Evolutionary conservation across 2,329 filamentous ascomycete genomes (phyloP), one percentile per base, ranked within the genome.

Genomic region (Orbilia ellipsospora): DNA sequence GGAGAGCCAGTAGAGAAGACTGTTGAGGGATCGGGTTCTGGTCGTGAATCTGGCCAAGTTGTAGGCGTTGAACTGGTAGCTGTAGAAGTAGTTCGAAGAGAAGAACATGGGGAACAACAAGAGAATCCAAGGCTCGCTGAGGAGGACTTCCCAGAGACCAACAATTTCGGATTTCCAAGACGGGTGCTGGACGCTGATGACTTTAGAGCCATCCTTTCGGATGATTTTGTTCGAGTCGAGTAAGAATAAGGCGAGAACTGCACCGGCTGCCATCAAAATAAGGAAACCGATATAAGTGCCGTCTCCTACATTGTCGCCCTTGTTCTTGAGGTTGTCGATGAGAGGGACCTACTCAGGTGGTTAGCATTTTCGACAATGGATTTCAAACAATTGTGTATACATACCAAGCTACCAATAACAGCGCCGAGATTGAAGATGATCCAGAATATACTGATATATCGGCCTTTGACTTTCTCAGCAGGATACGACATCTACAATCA

Each of bases 341-440:
- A 78, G 78, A 13, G 80, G 79, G 18, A 80, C 63, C 70, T 74
- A 13, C 5, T 36, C 31, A 10, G 2, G 31, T 6, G 31, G 31
- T 36, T 36, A 36, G 31, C 31, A 36, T 2, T 36, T 36, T 36
- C 31, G 31, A 36, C 31, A 36, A 10, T 10, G 2, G 10, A 10
- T 36, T 36, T 6, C 5, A 36, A 10, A 36, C 10, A 36, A 7
- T 36, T 36, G 31, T 10, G 31, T 36, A 1, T 36, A 81, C 83
- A 79, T 80, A 86, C 83, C 79, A 90, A 83, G 80, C 90, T 89
- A 77, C 94, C 94, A 82, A 97, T 92, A 76, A 97, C 93, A 80
- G 90, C 93, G 79, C 94, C 94, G 73, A 94, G 83, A 83, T 97
- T 97, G 86, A 97, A 97, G 80, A 97, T 96, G 82, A 93, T 89